Base-by-base conservation (phyloP, 257 asterid species). In the Dorcoceras hygrometricum region DNA sequence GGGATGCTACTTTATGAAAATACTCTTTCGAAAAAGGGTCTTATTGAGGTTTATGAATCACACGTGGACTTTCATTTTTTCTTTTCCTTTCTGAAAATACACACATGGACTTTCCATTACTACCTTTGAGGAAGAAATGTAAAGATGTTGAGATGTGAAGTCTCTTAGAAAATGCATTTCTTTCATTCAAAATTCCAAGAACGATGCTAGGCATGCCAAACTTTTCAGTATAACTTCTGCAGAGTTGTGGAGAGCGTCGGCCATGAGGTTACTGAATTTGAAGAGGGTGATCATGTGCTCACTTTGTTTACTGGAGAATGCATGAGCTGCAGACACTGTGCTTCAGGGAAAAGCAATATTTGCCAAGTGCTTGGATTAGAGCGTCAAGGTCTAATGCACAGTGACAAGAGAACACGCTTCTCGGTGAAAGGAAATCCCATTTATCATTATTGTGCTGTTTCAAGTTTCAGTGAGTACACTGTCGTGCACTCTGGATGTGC, bases 401-500 rank as follows among this genome's bases (percentile, higher is more conserved):
- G 89, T 64, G 97, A 93, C 75, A 82, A 82, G 76, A 73, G 78
- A 78, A 89, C 94, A 39, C 94, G 97, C 70, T 89, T 89, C 88
- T 84, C 80, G 7, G 63, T 93, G 25, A 86, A 81, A 31, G 94
- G 97, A 64, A 89, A 84, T 70, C 89, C 88, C 9, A 27, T 88
- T 23, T 90, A 77, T 77, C 98, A 92, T 57, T 92, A 89, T 57
- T 92, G 98, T 61, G 98, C 97, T 20, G 95, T 92, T 80, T 93
- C 98, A 27, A 93, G 98, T 80, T 90, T 90, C 81, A 90, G 98
- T 12, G 95, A 93, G 39, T 88, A 93, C 66, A 90, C 96, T 0
- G 82, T 93, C 28, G 97, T 93, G 75, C 95, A 93, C 79, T 86
- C 97, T 67, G 97, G 98, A 66, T 90, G 98, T 76, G 98, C 97